phyloP scores from a whole-genome alignment of 192 early-diverging fungal genomes.

The Coemansia sp. region DNA sequence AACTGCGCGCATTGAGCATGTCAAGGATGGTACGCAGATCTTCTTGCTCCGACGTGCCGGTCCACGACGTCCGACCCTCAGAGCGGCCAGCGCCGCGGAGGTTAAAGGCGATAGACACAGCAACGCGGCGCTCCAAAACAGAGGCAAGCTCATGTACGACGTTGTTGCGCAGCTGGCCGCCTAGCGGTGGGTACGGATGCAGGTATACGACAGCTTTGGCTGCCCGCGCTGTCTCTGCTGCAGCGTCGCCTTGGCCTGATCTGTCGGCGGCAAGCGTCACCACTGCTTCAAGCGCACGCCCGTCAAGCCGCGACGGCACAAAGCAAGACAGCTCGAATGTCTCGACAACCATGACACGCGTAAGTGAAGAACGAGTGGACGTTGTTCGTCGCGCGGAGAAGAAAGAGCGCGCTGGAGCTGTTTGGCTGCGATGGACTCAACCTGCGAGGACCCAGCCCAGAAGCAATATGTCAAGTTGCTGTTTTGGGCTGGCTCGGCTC shows the following conservation, averaged over 20 bases:
- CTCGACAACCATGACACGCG: conserved; percentile 27
- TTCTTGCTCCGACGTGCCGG: conserved; percentile 45
- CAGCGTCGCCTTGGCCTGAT: neutral
- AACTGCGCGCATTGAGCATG: conserved; percentile 21
- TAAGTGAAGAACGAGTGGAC: neutral
- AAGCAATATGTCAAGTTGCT: neutral
- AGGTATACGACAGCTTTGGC: conserved; percentile 33
- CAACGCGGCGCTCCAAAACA: conserved; percentile 19
- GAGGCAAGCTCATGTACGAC: conserved; percentile 34
- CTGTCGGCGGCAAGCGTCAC: conserved; percentile 14
- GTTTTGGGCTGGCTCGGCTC: neutral
- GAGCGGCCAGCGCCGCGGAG: conserved; percentile 54
- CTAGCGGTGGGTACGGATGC: conserved; percentile 54
- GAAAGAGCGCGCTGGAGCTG: conserved; percentile 1
- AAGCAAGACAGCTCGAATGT: conserved; percentile 42
- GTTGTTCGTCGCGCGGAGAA: neutral
- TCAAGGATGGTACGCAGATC: conserved; percentile 48
- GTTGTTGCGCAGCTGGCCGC: conserved; percentile 52
- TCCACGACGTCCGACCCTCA: conserved; percentile 55
- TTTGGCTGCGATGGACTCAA: neutral
- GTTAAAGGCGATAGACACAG: conserved; percentile 41
- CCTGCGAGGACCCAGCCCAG: neutral
- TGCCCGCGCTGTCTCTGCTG: neutral
- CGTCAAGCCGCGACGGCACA: conserved; percentile 50
- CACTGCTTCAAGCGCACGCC: conserved; percentile 42